Base-by-base conservation (phyloP, 1,284 basidiomycete genomes). In the Cryptococcus sp. region DNA sequence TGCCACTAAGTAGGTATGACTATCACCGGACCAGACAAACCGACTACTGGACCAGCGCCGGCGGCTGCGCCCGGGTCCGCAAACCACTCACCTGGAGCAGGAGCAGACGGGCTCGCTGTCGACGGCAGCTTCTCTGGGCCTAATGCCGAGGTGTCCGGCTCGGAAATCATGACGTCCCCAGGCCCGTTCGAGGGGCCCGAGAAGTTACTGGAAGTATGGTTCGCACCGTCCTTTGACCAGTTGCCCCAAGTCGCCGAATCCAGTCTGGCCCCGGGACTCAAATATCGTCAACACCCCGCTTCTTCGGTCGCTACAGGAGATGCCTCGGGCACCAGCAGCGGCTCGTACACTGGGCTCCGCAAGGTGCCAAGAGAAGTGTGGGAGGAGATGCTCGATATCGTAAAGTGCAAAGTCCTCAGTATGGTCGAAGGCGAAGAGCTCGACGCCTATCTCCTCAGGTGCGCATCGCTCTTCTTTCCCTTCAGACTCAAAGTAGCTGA, bases 151-250 rank as follows among this genome's bases (percentile, higher is more conserved):
- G 29, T 34, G 13, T 34, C 29, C 29, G 29, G 29, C 8, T 34
- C 41, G 41, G 41, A 44, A 11, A 2, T 44, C 41, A 2, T 19
- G 5, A 19, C 7, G 7, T 73, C 70, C 16, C 75, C 75, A 8
- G 75, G 75, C 8, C 77, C 75, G 13, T 79, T 79, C 50, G 76
- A 78, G 58, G 77, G 77, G 16, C 91, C 95, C 59, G 96, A 99
- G 81, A 99, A 99, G 80, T 86, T 98, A 44, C 85, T 99, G 55
- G 96, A 99, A 80, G 87, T 99, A 56, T 99, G 96, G 96, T 99
- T 99, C 77, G 87, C 91, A 5, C 89, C 90, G 19, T 87, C 87
- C 6, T 80, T 86, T 13, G 82, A 83, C 11, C 77, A 83, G 46
- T 80, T 90, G 8, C 84, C 84, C 23, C 23, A 51, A 26, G 39